Evolutionary conservation across 768 basidiomycete species (phyloP), one percentile per base, ranked within the genome.

Genomic region (Kwoniella sp.): DNA sequence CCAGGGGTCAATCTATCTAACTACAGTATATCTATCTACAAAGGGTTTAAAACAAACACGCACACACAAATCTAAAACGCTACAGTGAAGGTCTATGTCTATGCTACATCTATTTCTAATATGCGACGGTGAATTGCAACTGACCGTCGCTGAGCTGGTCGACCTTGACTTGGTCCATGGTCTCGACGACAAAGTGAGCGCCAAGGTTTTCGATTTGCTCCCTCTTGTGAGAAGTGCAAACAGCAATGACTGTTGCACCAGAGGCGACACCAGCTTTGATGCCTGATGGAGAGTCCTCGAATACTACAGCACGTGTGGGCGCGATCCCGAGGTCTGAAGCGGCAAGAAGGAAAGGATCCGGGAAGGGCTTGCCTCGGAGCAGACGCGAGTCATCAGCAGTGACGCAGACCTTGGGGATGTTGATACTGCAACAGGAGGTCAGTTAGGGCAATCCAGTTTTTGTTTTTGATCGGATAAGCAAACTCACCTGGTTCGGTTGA

Each of bases 301-400:
- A 78, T 55, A 81, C 77, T 47, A 81, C 70, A 52, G 78, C 88
- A n/a, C 84, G 83, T 52, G 83, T 82, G 44, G 73, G 70, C 57
- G 74, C 71, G 54, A 79, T 73, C 2, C 79, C 80, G 50, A 81
- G 77, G 63, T 80, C 77, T 50, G 72, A 63, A 36, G 80, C 80
- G 22, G 80, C 80, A 49, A 81, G 74, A 53, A 81, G 72, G 77
- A 81, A 81, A 6, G 80, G 80, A 48, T 72, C 68, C 26, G 70
- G 80, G 74, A 72, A 73, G 21, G 80, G 80, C 73, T 81, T 80
- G 40, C 79, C 79, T 30, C 51, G 85, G 19, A 60, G 64, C 36
- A 89, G 83, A 33, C 88, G 86, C 69, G 86, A 85, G 82, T 89
- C 88, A 75, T 89, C 88, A 46, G 87, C 88, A 26, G 88, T 90